Conservation (phyloP, 345 rosid species). For the Gossypium australe region DNA sequence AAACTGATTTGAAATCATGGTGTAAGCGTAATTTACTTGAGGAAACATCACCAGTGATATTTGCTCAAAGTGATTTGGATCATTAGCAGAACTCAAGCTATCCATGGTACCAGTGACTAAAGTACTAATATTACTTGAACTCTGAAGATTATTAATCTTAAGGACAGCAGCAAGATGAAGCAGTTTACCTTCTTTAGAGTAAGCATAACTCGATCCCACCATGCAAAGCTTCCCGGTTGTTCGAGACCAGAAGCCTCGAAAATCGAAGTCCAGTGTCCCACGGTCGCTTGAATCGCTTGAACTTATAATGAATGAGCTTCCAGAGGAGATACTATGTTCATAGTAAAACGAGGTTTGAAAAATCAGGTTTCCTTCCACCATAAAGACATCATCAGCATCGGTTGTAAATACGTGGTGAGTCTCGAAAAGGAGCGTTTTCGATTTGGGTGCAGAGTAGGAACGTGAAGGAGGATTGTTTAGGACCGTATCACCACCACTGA, state of each 20-base stretch:
- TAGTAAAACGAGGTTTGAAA: not conserved
- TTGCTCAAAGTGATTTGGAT: conserved; percentile 25
- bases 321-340: not conserved
- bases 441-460: not conserved
- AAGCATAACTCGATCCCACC: conserved; percentile 31
- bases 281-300: not conserved
- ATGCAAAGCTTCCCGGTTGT: conserved; percentile 39
- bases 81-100: conserved; percentile 20
- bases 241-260: conserved; percentile 47
- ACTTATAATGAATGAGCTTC: not conserved
- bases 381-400: conserved; percentile 12
- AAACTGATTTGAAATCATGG: not conserved
- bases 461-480: not conserved
- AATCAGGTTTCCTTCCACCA: conserved; percentile 17
- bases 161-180: conserved; percentile 27
- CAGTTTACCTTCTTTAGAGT: not conserved
- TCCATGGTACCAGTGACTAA: conserved; percentile 40
- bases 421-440: not conserved
- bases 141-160: conserved; percentile 31
- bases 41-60: conserved; percentile 38
- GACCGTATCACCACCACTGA: not conserved
- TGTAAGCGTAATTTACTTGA: conserved; percentile 13
- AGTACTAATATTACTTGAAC: conserved; percentile 20
- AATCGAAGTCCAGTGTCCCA: conserved; percentile 15
- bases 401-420: not conserved